Evolutionary conservation across 345 rosid species (phyloP).

Genomic region (Lumnitzera littorea): DNA sequence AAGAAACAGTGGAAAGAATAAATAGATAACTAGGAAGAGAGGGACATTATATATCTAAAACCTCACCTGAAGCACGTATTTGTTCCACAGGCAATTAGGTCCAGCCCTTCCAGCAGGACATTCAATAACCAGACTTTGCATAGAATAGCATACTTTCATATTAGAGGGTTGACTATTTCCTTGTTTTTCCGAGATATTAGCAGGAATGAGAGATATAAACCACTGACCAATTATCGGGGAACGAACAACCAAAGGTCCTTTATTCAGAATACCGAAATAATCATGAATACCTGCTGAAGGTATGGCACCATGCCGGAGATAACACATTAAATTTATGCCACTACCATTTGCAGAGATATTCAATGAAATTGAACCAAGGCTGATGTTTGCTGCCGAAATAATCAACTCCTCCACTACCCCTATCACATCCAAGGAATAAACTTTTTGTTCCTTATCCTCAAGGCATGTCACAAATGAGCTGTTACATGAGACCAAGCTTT

Average conservation of each 20-base stretch:
- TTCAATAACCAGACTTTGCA: constrained; percentile 46
- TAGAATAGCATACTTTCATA: constrained; percentile 57
- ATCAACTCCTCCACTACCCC: constrained; percentile 56
- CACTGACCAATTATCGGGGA: constrained; percentile 75
- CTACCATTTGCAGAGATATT: constrained; percentile 19
- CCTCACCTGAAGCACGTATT: constrained; percentile 65
- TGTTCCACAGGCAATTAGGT: constrained; percentile 54
- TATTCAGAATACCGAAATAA: constrained; percentile 53
- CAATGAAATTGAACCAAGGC: constrained; percentile 18
- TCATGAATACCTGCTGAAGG: constrained; percentile 59
- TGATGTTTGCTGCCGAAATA: constrained; percentile 35
- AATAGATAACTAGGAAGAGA: neutral
- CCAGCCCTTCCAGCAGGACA: constrained; percentile 88
- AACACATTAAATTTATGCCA: constrained; percentile 43
- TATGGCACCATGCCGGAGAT: constrained; percentile 72
- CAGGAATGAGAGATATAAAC: constrained; percentile 53
- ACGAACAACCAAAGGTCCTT: constrained; percentile 47
- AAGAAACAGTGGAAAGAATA: no score
- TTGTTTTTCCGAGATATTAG: constrained; percentile 33
- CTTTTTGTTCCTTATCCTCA: constrained; percentile 43
- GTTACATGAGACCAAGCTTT: constrained; percentile 55
- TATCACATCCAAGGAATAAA: constrained; percentile 54
- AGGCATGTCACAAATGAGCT: constrained; percentile 42
- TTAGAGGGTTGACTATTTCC: constrained; percentile 21
- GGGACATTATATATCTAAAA: neutral